A percentile compares a stretch with the other conserved stretches of the same genome.
phyloP scores from a whole-genome alignment of 2,329 filamentous ascomycete genomes.

The Nothopassalora personata region DNA sequence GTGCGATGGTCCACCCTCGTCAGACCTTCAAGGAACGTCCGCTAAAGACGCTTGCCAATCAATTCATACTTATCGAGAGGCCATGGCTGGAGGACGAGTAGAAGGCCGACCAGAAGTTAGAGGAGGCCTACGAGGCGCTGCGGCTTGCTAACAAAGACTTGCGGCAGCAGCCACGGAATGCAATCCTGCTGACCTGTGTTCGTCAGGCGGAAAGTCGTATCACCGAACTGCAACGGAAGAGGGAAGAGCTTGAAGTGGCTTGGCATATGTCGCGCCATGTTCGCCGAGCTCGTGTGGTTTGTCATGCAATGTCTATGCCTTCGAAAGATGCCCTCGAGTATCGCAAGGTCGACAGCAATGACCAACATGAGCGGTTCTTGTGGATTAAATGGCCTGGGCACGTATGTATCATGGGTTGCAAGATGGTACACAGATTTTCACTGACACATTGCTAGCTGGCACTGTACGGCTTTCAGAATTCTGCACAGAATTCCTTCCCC shows the following conservation, averaged over 20 bases:
- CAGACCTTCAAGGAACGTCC: background rate
- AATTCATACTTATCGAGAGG: background rate
- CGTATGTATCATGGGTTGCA: conserved; percentile 2
- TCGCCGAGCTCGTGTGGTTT: background rate
- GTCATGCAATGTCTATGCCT: background rate
- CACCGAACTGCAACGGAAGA: background rate
- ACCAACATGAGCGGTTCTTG: background rate
- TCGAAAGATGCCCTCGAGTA: background rate
- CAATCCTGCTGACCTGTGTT: background rate
- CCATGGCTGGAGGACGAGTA: background rate
- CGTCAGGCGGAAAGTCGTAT: background rate
- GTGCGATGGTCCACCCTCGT: background rate
- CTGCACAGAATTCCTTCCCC: background rate
- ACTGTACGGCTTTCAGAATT: background rate
- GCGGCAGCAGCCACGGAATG: background rate
- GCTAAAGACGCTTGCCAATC: background rate
- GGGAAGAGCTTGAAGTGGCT: background rate
- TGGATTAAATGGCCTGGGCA: background rate
- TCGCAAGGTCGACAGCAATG: background rate
- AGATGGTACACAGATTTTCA: background rate
- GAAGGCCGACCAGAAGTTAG: background rate
- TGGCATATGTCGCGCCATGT: background rate
- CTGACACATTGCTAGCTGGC: background rate
- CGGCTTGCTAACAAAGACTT: background rate
- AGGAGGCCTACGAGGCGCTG: background rate